Evolutionary conservation across 1,139 yeast genomes (phyloP), one percentile per base, ranked within the genome.

Genomic region (Saccharomycopsis crataegensis): DNA sequence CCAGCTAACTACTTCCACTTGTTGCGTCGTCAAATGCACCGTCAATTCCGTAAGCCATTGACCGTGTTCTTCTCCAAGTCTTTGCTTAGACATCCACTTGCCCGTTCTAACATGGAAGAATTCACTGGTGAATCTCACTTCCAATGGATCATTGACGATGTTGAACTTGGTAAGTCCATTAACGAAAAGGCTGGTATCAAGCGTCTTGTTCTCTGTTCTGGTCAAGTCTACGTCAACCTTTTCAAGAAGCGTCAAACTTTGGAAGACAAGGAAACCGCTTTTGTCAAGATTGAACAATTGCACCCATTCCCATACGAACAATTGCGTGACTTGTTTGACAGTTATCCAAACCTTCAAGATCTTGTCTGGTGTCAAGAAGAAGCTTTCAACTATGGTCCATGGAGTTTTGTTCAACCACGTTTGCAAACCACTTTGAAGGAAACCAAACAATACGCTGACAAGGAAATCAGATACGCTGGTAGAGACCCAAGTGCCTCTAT

Each of bases 271-370:
- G 81, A 82, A 62, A 88, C 97, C 59, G 97, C 98, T 5, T 77
- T 93, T 70, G 73, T 93, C 65, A 88, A 85, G 75, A 67, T 94
- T 64, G 99, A 94, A 75, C 98, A 94, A 77, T 69, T 91, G 65
- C 97, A 94, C 69, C 99, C 99, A 71, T 94, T 94, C 98, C 99
- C 99, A 72, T 94, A 76, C 73, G 93, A 94, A 58, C 96, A 88
- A 75, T 75, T 94, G 65, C 86, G 90, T 68, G 97, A 91, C 65
- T 74, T 88, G 41, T 75, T 94, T 64, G 77, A 88, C 72, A 70
- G 81, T 54, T 94, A 86, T 77, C 89, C 96, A 67, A 83, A 83
- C 70, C 68, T 85, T 59, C 84, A 86, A 70, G 99, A 94, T 69
- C 75, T 94, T 64, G 95, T 90, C 49, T 94, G 94, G 94, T 86